These are phyloP conservation scores for Akanthomyces muscarius DNA, from an alignment of 2,329 filamentous ascomycete species.

Conservation along the genomic window DNA sequence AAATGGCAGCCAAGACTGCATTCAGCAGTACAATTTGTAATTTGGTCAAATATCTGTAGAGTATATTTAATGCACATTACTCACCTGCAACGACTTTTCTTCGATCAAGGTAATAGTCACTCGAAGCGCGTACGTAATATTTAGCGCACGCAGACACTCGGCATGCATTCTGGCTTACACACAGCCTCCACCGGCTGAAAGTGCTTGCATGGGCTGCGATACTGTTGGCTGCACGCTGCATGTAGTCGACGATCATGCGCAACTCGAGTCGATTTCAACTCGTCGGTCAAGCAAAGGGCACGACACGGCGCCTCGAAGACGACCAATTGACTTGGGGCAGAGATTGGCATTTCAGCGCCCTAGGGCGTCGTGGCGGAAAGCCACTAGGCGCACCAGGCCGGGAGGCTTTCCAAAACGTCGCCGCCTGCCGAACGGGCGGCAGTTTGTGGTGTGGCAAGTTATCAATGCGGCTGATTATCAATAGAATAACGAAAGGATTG, in stretches of 20 bases:
- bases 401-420: neutral
- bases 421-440: neutral
- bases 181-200: neutral
- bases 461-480: neutral
- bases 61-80: neutral
- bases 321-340: neutral
- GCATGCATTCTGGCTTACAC: neutral
- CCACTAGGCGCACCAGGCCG: constrained; percentile 1
- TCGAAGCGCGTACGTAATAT: neutral
- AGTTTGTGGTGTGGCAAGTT: neutral
- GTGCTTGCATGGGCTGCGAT: neutral
- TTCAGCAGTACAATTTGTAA: neutral
- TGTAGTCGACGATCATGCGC: neutral
- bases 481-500: neutral
- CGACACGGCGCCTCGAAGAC: neutral
- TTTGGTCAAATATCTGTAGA: neutral
- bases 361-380: constrained; percentile 3
- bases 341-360: neutral
- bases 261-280: neutral
- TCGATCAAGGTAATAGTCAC: too few species aligned
- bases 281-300: neutral
- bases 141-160: neutral
- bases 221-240: neutral
- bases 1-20: constrained; percentile 14
- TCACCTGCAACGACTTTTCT: neutral